Base-by-base conservation (phyloP, 2,329 filamentous ascomycete species). In the Drechslerella dactyloides region DNA sequence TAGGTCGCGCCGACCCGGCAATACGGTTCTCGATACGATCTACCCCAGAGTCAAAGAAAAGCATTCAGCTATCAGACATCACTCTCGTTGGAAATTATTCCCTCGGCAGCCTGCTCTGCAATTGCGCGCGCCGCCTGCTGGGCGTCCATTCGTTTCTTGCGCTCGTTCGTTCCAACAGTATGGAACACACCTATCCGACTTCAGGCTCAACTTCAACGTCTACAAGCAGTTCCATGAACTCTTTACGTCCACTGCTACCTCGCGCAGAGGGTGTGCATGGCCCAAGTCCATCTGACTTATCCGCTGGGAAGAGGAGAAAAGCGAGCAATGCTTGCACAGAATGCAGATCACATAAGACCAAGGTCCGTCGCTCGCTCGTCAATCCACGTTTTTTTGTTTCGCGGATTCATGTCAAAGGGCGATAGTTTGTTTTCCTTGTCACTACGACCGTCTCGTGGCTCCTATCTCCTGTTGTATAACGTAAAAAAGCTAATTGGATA, bases 261-360 rank as follows among this genome's bases (percentile, higher is more conserved):
- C 66, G 66, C n/a, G 66, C 66, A 24, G 66, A 70, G 33, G 66
- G 66, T 27, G 56, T 59, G 17, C 66, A 70, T 51, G 66, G 59
- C 17, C 66, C 59, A 19, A 70, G 52, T 17, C 66, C 66, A 21
- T 70, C 66, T 50, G 66, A 70, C 35, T 59, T 70, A 2, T 70
- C 66, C 2, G 58, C 66, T 37, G 59, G 66, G 7, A 70, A 70
- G 50, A 63, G 66, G 21, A 70, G 59, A 52, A 70, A 70, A 60
- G 66, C 66, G 5, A 70, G 66, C 40, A 70, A 70, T 56, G 66
- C 66, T 56, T 70, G 66, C 59, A 70, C 66, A 2, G 66, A 70
- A 42, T 70, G 66, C 51, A 59, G 66, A 48, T 64, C 66, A 10
- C 66, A 70, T 60, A 70, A 70, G 48, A 70, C 66, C n/a, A 70